Conservation (phyloP, 176 grass and related monocot species). For the Zea mays region Zm-B73-REFERENCE-NAM-5.0 NC_050096.1:75130001-75130500, state of each 20-base stretch:
- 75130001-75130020: neutral
- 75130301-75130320: slow-evolving; percentile 40
- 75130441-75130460: slow-evolving; percentile 60
- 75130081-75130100: neutral
- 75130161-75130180: slow-evolving; percentile 10
- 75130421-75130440: slow-evolving; percentile 51
- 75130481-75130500: slow-evolving; percentile 59
- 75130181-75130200: slow-evolving; percentile 11
- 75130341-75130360: slow-evolving; percentile 37
- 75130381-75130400: neutral
- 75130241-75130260: slow-evolving; percentile 3
- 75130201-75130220: slow-evolving; percentile 37
- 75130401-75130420: neutral
- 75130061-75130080: slow-evolving; percentile 33
- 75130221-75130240: slow-evolving; percentile 34
- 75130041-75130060: neutral
- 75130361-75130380: neutral
- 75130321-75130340: slow-evolving; percentile 69
- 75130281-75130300: neutral
- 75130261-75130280: neutral
- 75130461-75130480: slow-evolving; percentile 59
- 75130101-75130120: neutral
- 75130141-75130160: neutral
- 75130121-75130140: neutral
- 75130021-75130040: slow-evolving; percentile 9